Percentiles rank a stretch among this genome's conserved stretches.
Conservation (phyloP, 805 yeast species). For the Torulaspora quercuum region DNA sequence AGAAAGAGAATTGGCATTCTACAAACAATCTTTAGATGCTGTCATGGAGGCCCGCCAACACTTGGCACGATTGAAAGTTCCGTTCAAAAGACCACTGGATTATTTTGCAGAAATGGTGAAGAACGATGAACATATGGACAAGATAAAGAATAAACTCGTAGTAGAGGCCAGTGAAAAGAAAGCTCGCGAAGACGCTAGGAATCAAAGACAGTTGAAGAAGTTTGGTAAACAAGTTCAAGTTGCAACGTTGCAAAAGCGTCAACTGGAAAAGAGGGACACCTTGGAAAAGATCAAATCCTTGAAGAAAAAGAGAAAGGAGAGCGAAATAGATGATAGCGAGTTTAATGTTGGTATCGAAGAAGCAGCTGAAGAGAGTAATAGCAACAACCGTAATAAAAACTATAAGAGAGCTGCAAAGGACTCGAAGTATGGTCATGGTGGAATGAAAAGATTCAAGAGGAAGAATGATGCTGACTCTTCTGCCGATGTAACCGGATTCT, state of each 20-base stretch:
- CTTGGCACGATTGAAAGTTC: constrained; percentile 65
- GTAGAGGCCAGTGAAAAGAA: constrained; percentile 79
- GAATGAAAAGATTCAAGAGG: constrained; percentile 69
- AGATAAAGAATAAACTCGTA: constrained; percentile 73
- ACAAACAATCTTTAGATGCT: constrained; percentile 88
- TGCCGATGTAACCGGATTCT: constrained; percentile 60
- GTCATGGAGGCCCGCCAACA: constrained; percentile 67
- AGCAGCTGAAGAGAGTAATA: constrained; percentile 47
- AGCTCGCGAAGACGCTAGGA: constrained; percentile 89
- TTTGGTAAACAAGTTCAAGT: constrained; percentile 96
- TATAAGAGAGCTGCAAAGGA: constrained; percentile 68
- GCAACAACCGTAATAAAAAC: constrained; percentile 56
- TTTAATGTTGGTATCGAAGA: constrained; percentile 93
- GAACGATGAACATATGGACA: constrained; percentile 97
- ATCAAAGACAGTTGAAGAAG: constrained; percentile 91
- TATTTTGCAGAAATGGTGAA: constrained; percentile 99
- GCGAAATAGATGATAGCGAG: constrained; percentile 52
- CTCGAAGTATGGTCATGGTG: constrained; percentile 72
- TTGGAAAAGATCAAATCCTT: constrained; percentile 86
- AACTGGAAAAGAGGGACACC: constrained; percentile 86
- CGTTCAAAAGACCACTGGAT: constrained; percentile 90
- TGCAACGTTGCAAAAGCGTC: constrained; percentile 89
- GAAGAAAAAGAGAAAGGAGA: constrained; percentile 79
- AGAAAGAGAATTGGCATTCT: constrained; percentile 91
- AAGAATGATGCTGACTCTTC: constrained; percentile 71